Percentiles rank a stretch among this genome's conserved stretches.
These are phyloP conservation scores for Pestalotiopsis sp. DNA, from an alignment of 2,329 filamentous ascomycete species.

Conservation along the genomic window DNA sequence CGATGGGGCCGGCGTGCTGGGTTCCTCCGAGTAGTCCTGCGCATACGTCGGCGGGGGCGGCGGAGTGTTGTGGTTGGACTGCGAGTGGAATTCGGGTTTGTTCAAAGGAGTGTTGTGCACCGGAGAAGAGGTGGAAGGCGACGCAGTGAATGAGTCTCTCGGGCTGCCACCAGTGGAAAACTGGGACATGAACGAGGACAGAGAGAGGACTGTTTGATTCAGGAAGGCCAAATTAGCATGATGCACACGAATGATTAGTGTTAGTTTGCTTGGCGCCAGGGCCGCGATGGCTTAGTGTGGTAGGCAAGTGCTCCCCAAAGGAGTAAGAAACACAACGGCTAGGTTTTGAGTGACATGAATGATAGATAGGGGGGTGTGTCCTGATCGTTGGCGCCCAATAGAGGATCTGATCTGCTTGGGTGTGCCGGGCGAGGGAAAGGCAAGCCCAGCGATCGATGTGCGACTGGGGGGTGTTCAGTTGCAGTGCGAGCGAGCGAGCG, in stretches of 20 bases:
- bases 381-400: slow-evolving; percentile 1
- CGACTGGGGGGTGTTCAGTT: background rate
- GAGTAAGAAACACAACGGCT: slow-evolving; percentile 3
- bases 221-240: slow-evolving; percentile 31
- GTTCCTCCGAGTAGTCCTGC: slow-evolving; percentile 11
- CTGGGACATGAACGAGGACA: slow-evolving; percentile 86
- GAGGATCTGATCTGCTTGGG: background rate
- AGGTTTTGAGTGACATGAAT: too few species aligned
- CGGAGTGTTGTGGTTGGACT: slow-evolving; percentile 4
- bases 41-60: slow-evolving; percentile 6
- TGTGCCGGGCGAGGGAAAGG: background rate
- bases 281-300: slow-evolving; percentile 4
- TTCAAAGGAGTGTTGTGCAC: slow-evolving; percentile 1
- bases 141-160: slow-evolving; percentile 28
- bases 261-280: slow-evolving; percentile 12
- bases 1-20: slow-evolving; percentile 24
- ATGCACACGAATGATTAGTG: slow-evolving; percentile 17
- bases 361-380: background rate
- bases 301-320: slow-evolving; percentile 4
- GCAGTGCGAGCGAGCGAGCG: background rate
- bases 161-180: slow-evolving; percentile 54
- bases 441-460: background rate
- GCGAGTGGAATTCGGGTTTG: slow-evolving; percentile 12
- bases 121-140: slow-evolving; percentile 22
- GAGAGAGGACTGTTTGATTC: slow-evolving; percentile 69